These are phyloP conservation scores for Capsella bursapastoris DNA, from an alignment of 345 rosid genomes.

Conservation along the genomic window DNA sequence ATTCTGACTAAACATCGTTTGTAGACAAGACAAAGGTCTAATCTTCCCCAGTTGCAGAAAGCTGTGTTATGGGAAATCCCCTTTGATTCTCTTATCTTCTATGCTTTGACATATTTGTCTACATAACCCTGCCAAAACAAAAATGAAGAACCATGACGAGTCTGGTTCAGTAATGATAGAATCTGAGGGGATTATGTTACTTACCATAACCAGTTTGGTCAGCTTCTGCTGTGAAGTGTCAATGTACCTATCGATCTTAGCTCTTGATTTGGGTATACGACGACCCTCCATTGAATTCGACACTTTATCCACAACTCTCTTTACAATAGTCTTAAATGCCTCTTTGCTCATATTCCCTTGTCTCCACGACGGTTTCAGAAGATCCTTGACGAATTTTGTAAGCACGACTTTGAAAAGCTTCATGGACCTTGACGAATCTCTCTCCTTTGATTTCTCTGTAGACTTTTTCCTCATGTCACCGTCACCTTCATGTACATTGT, in stretches of 20 bases:
- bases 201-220: slow-evolving; percentile 94
- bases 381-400: slow-evolving; percentile 91
- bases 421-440: slow-evolving; percentile 63
- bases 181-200: slow-evolving; percentile 9
- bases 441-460: slow-evolving; percentile 34
- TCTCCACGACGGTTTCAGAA: slow-evolving; percentile 87
- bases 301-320: slow-evolving; percentile 90
- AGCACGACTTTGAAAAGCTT: slow-evolving; percentile 75
- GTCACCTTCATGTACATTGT: slow-evolving; percentile 59
- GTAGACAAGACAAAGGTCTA: slow-evolving; percentile 21
- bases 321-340: slow-evolving; percentile 88
- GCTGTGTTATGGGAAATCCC: slow-evolving; percentile 1
- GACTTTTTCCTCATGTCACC: slow-evolving; percentile 49
- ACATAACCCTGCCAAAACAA: slow-evolving; percentile 75
- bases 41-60: slow-evolving; percentile 15
- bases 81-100: slow-evolving; percentile 33
- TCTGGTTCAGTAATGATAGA: background rate
- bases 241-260: slow-evolving; percentile 81
- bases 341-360: slow-evolving; percentile 98
- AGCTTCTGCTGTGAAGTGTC: slow-evolving; percentile 71
- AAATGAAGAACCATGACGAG: slow-evolving; percentile 10
- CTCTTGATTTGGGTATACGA: slow-evolving; percentile 79
- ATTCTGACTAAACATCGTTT: slow-evolving; percentile 7
- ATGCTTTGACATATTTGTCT: slow-evolving; percentile 79
- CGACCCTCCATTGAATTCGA: slow-evolving; percentile 76